These are phyloP conservation scores for Plenodomus biglobosus DNA, from an alignment of 2,329 filamentous ascomycete genomes.

Conservation along the genomic window DNA sequence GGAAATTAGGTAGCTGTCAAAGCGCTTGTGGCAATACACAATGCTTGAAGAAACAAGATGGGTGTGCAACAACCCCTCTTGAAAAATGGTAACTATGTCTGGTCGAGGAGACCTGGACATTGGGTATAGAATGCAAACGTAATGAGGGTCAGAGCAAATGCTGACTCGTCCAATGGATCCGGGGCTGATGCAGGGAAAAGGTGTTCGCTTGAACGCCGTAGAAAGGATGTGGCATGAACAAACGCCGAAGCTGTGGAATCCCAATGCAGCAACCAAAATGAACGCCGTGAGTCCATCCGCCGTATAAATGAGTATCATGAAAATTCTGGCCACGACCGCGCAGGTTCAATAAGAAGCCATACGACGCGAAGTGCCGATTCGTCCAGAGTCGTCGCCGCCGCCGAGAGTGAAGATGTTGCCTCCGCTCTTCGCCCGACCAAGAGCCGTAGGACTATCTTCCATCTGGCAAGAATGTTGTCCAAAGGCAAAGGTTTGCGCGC, in stretches of 20 bases:
- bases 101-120: slow-evolving; percentile 21
- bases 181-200: slow-evolving; percentile 32
- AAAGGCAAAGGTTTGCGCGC: slow-evolving; percentile 94
- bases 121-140: slow-evolving; percentile 38
- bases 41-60: slow-evolving; percentile 27
- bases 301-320: slow-evolving; percentile 39
- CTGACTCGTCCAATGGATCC: slow-evolving; percentile 23
- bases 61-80: slow-evolving; percentile 33
- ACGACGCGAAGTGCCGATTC: slow-evolving; percentile 39
- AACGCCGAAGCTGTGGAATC: slow-evolving; percentile 40
- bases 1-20: slow-evolving; percentile 37
- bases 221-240: slow-evolving; percentile 27
- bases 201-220: slow-evolving; percentile 43
- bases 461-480: slow-evolving; percentile 67
- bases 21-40: slow-evolving; percentile 30
- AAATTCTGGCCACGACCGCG: slow-evolving; percentile 27
- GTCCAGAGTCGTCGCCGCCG: slow-evolving; percentile 37
- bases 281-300: slow-evolving; percentile 43
- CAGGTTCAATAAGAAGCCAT: slow-evolving; percentile 43
- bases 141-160: slow-evolving; percentile 25
- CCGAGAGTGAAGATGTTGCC: slow-evolving; percentile 34
- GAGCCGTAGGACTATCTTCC: slow-evolving; percentile 63
- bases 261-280: slow-evolving; percentile 37
- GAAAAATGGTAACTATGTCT: slow-evolving; percentile 29
- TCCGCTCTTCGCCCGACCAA: slow-evolving; percentile 38